Evolutionary conservation across 2,329 filamentous ascomycete species (phyloP), one percentile per base, ranked within the genome.

Genomic region (Aspergillus flavus): DNA sequence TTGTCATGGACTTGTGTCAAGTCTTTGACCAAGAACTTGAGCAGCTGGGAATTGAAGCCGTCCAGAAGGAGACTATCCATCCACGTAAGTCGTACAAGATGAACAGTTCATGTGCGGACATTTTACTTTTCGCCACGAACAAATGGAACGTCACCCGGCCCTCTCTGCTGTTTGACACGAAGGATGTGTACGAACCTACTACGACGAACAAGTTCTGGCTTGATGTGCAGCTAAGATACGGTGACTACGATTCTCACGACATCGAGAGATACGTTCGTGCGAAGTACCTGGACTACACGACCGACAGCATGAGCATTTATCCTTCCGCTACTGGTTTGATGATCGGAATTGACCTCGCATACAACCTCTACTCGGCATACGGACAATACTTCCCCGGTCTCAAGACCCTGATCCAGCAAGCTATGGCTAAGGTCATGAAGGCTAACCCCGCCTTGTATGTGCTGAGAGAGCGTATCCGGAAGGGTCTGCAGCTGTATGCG

Each of bases 391-490:
- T 99, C 88, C 95, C 95, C 55, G 95, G 95, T 74, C 82, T 99
- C 65, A 99, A 99, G 85, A 91, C 93, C 55, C 86, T 99, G 28
- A 84, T 99, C 30, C 96, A 99, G 79, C 94, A 98, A 78, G 95
- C 96, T 6, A 99, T 99, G 96, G 93, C 93, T 56, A 99, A 99
- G 88, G 89, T 99, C 76, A 99, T 99, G 95, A 99, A 99, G 82
- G 94, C 95, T 43, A 99, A 99, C 75, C 95, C 95, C 19, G 95
- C 95, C 3, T 82, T 99, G 36, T 99, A 98, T 76, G 95, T 99
- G 58, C 83, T 99, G 64, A 91, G 95, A 64, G 95, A 99, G 82
- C 95, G 95, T 86, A 99, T 99, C 68, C 88, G 96, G 68, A 99
- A 99, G 84, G 95, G 95, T 85, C 87, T 99, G 63, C 95, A 99